A percentile compares a stretch with the other conserved stretches of the same genome.
phyloP scores from a whole-genome alignment of 1,139 yeast species.

The Blastobotrys malaysiensis region DNA sequence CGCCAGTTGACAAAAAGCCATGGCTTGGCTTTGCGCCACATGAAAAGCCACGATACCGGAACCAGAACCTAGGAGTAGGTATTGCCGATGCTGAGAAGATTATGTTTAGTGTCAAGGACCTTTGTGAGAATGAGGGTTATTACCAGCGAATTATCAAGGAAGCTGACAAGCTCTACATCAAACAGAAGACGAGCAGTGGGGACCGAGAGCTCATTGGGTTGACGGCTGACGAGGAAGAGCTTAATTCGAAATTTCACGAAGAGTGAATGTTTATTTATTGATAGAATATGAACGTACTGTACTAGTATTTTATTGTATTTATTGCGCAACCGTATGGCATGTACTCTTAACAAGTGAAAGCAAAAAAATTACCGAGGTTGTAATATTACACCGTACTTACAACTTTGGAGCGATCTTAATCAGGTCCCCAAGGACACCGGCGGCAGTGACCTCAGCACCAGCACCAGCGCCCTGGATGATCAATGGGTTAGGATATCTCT shows the following conservation, averaged over 20 bases:
- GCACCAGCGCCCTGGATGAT: conserved; percentile 98
- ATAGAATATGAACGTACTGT: not conserved
- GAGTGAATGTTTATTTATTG: not conserved
- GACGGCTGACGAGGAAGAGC: not conserved
- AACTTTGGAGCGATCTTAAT: conserved; percentile 87
- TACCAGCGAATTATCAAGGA: conserved; percentile 52
- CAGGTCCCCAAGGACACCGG: conserved; percentile 93
- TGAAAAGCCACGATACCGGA: not conserved
- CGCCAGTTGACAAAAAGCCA: conserved; percentile 1
- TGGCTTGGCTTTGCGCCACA: not conserved
- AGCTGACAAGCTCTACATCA: conserved; percentile 28
- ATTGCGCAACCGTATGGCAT: not conserved
- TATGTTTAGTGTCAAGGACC: conserved; percentile 60
- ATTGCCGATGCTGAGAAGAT: conserved; percentile 48
- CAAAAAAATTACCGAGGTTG: no score
- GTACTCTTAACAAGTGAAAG: no score
- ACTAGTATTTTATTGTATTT: not conserved
- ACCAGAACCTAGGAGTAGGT: conserved; percentile 1
- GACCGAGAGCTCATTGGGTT: not conserved
- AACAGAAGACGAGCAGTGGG: not conserved
- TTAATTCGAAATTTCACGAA: not conserved
- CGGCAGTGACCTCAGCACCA: conserved; percentile 98
- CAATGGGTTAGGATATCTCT: conserved; percentile 88
- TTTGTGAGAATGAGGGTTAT: conserved; percentile 49
- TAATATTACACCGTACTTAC: conserved; percentile 28